phyloP scores from a whole-genome alignment of 2,329 filamentous ascomycete genomes.

The Clonostachys rhizophaga region DNA sequence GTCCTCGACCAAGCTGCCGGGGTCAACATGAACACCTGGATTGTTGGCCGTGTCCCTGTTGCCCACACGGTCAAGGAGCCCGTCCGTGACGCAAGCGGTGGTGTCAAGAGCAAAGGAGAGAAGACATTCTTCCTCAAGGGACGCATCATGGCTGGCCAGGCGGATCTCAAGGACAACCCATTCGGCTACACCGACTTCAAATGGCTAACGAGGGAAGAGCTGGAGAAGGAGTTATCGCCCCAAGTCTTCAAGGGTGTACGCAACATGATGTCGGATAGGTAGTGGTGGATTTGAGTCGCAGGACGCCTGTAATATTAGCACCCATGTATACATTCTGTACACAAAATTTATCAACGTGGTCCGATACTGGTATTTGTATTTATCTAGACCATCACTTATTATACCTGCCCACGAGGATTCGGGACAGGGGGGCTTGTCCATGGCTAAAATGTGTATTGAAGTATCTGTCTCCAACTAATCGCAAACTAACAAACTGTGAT shows the following conservation, averaged over 20 bases:
- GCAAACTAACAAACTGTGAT: too few relatives aligned
- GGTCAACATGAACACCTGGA: slow-evolving; percentile 98
- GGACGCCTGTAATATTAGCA: background rate
- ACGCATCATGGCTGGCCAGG: slow-evolving; percentile 96
- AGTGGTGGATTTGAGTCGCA: slow-evolving; percentile 11
- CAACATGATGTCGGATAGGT: slow-evolving; percentile 82
- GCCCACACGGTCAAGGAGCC: slow-evolving; percentile 66
- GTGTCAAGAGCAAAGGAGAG: slow-evolving; percentile 50
- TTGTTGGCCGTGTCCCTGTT: slow-evolving; percentile 85
- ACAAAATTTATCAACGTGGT: background rate
- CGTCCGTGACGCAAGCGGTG: slow-evolving; percentile 34
- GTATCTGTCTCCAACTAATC: too few relatives aligned
- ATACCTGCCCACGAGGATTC: too few relatives aligned
- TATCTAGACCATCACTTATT: too few relatives aligned
- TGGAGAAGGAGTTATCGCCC: slow-evolving; percentile 59
- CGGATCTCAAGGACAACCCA: slow-evolving; percentile 67
- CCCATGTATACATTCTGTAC: slow-evolving; percentile 4
- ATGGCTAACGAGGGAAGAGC: slow-evolving; percentile 90
- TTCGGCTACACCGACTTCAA: slow-evolving; percentile 77
- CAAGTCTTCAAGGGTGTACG: slow-evolving; percentile 72
- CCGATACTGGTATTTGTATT: too few relatives aligned
- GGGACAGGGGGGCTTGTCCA: too few relatives aligned
- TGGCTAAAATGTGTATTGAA: too few relatives aligned
- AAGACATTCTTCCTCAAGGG: slow-evolving; percentile 97
- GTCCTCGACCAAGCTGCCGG: slow-evolving; percentile 75